Percentiles rank a stretch among this genome's conserved stretches.
Evolutionary conservation across 345 rosid genomes (phyloP).

Genomic region (Hibiscus trionum): DNA sequence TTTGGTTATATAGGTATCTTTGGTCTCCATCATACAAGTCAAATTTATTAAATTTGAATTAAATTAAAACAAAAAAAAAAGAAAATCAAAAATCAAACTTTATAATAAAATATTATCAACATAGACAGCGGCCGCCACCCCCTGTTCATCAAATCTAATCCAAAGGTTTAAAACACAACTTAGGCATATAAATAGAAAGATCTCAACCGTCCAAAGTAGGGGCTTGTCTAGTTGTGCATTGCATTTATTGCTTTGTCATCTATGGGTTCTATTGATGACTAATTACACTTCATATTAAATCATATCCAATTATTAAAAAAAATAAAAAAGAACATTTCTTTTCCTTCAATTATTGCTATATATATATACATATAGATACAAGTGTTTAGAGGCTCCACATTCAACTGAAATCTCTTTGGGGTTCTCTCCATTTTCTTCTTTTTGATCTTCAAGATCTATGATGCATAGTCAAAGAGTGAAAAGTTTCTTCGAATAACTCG

Average conservation of each 20-base stretch:
- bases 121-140: conserved; percentile 10
- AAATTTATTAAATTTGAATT: background rate
- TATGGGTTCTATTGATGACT: background rate
- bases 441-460: background rate
- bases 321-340: background rate
- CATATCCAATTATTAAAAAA: background rate
- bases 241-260: background rate
- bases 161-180: background rate
- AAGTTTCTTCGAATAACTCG: background rate
- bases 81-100: background rate
- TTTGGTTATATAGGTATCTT: background rate
- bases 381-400: background rate
- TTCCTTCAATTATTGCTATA: background rate
- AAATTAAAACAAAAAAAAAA: background rate
- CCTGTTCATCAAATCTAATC: background rate
- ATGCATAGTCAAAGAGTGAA: background rate
- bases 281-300: background rate
- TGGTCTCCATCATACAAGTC: background rate
- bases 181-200: background rate
- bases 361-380: too few species aligned
- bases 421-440: background rate
- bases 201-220: background rate
- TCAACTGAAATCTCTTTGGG: background rate
- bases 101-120: background rate
- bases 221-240: background rate